Evolutionary conservation across 768 basidiomycete genomes (phyloP).

Genomic region (Serpula lacrymans): DNA sequence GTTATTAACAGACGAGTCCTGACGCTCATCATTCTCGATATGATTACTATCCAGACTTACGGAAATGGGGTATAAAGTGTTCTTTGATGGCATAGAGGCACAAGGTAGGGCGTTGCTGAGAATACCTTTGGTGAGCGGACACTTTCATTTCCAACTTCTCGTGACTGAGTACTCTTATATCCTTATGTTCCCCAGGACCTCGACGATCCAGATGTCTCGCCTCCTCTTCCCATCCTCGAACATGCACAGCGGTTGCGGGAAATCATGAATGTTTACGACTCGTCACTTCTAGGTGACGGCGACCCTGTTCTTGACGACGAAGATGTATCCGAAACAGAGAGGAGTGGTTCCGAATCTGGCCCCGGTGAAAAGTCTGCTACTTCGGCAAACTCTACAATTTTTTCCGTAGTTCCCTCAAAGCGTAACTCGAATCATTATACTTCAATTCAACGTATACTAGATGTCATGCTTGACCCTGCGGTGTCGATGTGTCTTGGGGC

Average conservation of each 20-base stretch:
- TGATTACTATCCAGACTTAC: slow-evolving; percentile 56
- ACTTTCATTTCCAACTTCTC: slow-evolving; percentile 8
- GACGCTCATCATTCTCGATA: neutral
- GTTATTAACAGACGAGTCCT: neutral
- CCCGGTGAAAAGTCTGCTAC: neutral
- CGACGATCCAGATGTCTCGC: slow-evolving; percentile 67
- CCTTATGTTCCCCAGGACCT: slow-evolving; percentile 42
- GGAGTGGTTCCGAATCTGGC: neutral
- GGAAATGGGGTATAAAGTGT: slow-evolving; percentile 74
- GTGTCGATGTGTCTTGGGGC: slow-evolving; percentile 69
- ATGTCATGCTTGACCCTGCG: slow-evolving; percentile 82
- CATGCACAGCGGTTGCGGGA: slow-evolving; percentile 82
- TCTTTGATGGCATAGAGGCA: slow-evolving; percentile 83
- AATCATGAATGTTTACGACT: slow-evolving; percentile 85
- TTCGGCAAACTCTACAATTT: slow-evolving; percentile 5
- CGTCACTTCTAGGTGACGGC: slow-evolving; percentile 73
- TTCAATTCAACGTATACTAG: slow-evolving; percentile 77
- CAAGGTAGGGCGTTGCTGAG: slow-evolving; percentile 69
- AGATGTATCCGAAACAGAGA: slow-evolving; percentile 10
- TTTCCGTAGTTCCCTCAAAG: slow-evolving; percentile 1
- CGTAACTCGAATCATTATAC: slow-evolving; percentile 20
- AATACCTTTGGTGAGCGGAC: slow-evolving; percentile 47
- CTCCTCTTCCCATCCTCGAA: slow-evolving; percentile 78
- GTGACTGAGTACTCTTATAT: slow-evolving; percentile 29
- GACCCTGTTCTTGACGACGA: slow-evolving; percentile 37